Conservation (phyloP, 2,329 filamentous ascomycete genomes). For the Malbranchea zuffiana region DNA sequence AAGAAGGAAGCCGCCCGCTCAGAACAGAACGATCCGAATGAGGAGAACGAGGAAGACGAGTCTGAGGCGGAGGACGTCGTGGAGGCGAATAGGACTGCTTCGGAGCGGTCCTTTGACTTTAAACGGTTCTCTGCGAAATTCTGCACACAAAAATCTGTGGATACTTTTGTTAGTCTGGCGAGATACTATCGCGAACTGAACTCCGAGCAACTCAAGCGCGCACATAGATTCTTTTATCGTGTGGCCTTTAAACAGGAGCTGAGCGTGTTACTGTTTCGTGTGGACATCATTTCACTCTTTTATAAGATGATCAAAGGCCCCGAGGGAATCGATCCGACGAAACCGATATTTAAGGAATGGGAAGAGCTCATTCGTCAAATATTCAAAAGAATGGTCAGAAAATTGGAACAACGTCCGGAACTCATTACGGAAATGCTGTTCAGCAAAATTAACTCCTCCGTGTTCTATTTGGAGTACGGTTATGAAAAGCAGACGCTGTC, state of each 20-base stretch:
- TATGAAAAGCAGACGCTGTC: conserved; percentile 66
- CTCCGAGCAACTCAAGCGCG: conserved; percentile 71
- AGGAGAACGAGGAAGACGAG: conserved; percentile 44
- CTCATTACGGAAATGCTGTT: conserved; percentile 87
- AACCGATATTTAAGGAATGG: conserved; percentile 72
- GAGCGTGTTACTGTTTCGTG: conserved; percentile 74
- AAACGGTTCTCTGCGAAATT: conserved; percentile 71
- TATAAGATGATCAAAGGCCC: conserved; percentile 88
- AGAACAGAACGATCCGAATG: conserved; percentile 38
- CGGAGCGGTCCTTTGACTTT: conserved; percentile 92
- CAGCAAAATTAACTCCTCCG: conserved; percentile 73
- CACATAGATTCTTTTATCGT: conserved; percentile 87
- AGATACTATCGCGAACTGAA: conserved; percentile 71
- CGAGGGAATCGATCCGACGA: conserved; percentile 57
- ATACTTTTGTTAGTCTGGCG: conserved; percentile 76
- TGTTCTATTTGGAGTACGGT: conserved; percentile 83
- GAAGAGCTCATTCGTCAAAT: conserved; percentile 79
- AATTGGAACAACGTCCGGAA: conserved; percentile 73
- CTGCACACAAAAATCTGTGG: conserved; percentile 69
- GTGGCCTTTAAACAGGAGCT: conserved; percentile 92
- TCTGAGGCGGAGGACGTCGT: conserved; percentile 66
- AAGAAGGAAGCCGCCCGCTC: conserved; percentile 39
- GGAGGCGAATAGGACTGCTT: conserved; percentile 58
- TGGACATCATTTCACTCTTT: conserved; percentile 82
- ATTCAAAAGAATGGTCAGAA: conserved; percentile 68